Conservation (phyloP, 2,329 filamentous ascomycete genomes). For the Ustulina deusta region DNA sequence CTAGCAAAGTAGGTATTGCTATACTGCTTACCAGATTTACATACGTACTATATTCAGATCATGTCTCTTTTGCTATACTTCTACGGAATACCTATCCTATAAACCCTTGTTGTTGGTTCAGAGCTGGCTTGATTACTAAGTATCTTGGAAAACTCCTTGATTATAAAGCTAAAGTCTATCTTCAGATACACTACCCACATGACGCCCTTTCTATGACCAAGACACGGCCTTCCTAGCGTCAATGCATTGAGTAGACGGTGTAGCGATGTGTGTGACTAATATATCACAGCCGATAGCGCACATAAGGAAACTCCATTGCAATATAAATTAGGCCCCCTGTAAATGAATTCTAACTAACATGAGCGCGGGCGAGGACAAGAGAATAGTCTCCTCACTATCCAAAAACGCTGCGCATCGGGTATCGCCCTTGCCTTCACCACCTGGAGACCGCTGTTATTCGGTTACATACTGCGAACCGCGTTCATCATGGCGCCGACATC, state of each 20-base stretch:
- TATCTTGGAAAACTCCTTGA: background rate
- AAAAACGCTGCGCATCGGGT: background rate
- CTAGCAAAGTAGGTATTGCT: no score
- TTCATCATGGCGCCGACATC: slow-evolving; percentile 24
- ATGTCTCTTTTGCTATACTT: background rate
- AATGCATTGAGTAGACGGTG: background rate
- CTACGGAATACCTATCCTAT: no score
- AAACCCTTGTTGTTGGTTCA: background rate
- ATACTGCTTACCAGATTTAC: no score
- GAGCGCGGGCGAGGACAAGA: background rate
- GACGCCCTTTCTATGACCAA: background rate
- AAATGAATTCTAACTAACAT: background rate
- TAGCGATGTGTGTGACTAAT: slow-evolving; percentile 23
- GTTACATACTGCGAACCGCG: background rate
- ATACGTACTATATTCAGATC: no score
- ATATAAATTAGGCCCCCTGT: slow-evolving; percentile 10
- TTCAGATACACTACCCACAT: background rate
- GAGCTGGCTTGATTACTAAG: no score
- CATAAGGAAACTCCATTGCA: background rate
- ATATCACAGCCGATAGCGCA: slow-evolving; percentile 25
- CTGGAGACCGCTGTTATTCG: background rate
- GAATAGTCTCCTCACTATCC: background rate
- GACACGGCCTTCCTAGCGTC: background rate
- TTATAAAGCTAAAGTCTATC: slow-evolving; percentile 14
- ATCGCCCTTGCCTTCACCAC: no score